Percentiles rank a stretch among this genome's conserved stretches.
Conservation (phyloP, 768 basidiomycete species). For the Pisolithus orientalis region DNA sequence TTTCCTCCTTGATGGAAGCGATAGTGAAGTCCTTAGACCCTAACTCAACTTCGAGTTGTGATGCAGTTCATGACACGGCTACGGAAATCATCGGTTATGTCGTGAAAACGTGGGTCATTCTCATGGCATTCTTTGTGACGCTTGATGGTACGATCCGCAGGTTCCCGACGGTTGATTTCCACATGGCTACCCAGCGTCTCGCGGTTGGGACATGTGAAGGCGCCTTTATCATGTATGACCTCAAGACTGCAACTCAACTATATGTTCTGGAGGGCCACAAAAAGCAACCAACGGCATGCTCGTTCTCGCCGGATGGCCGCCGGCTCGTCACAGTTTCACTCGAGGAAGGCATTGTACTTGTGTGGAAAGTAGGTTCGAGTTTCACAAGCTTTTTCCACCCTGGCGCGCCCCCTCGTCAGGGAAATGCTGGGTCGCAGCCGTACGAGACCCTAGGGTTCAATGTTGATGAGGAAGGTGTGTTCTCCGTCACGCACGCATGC, state of each 20-base stretch:
- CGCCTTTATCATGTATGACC: conserved; percentile 91
- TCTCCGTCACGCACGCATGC: not conserved
- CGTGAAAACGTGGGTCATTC: conserved; percentile 71
- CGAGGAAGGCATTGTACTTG: conserved; percentile 75
- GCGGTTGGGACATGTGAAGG: conserved; percentile 94
- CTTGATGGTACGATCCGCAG: conserved; percentile 30
- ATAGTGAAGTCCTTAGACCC: conserved; percentile 97
- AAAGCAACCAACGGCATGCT: conserved; percentile 73
- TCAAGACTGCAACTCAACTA: conserved; percentile 90
- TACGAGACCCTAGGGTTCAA: conserved; percentile 87
- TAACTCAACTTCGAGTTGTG: conserved; percentile 65
- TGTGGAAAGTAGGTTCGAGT: conserved; percentile 95
- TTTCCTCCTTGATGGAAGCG: conserved; percentile 86
- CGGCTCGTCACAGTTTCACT: conserved; percentile 83
- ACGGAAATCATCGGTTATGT: conserved; percentile 93
- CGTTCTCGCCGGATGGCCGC: conserved; percentile 91
- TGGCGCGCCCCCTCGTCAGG: conserved; percentile 88
- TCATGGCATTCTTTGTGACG: not conserved
- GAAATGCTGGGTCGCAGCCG: conserved; percentile 72
- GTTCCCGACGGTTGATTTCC: conserved; percentile 92
- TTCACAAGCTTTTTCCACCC: conserved; percentile 87
- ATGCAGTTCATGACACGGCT: conserved; percentile 84
- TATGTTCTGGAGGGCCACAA: conserved; percentile 94
- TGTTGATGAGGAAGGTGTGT: conserved; percentile 75
- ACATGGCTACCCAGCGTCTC: conserved; percentile 78